Base-by-base conservation (phyloP, 306 rosid species). In the Cicer judaicum region DNA sequence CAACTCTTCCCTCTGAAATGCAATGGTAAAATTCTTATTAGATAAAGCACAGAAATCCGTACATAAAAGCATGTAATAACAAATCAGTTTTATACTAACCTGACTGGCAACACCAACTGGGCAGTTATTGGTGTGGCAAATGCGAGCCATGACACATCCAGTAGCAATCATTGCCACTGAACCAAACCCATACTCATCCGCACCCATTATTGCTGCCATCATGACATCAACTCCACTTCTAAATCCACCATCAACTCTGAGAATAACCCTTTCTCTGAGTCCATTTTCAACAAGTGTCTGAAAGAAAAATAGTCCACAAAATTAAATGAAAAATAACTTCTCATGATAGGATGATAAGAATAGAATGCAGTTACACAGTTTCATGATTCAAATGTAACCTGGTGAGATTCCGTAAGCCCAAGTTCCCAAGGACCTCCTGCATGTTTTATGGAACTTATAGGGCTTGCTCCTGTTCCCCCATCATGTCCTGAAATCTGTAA, bases 381-480 rank as follows among this genome's bases (percentile, higher is more conserved):
- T 64, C 64, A 53, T 79, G 72, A 74, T 67, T 82, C 72, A 76
- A 61, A 53, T 77, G 76, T 84, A 78, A 94, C 98, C 98, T 94
- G 97, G 82, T 94, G 95, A 70, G 96, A 83, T 86, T 94, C 98
- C 69, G 98, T 88, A 47, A 94, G 87, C 68, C 98, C 98, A 71
- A 94, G 93, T 84, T 94, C 98, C 98, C 98, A 94, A 78, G 98
- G 98, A 80, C 98, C 98, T 70, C 98, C 98, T 63, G 98, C 98
- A 86, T 94, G 98, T 86, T 94, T 94, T 76, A 94, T 94, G 79
- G 98, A 94, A 87, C 98, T 94, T 68, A 94, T 87, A 73, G 98
- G 98, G 86, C 98, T 94, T 38, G 97, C 98, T 78, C 98, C 97
- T 40, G 97, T 91, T 82, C 98, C 97, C 80, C 97, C 98, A 82